Evolutionary conservation across 345 rosid species (phyloP).

Genomic region (Linum lewisii): DNA sequence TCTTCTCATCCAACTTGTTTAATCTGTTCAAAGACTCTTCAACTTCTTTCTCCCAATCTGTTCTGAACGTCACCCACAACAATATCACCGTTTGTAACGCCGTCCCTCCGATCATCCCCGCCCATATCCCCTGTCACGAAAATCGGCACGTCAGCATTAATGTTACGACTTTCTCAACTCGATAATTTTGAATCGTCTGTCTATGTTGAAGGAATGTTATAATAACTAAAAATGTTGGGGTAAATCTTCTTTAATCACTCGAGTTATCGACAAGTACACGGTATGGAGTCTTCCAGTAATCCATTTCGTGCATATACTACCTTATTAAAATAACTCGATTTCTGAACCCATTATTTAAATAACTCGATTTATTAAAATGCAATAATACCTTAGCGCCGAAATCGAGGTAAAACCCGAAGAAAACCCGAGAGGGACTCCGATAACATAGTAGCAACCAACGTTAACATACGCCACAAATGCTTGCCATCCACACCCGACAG

Average conservation of each 20-base stretch:
- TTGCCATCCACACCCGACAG: slow-evolving; percentile 90
- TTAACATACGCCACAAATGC: slow-evolving; percentile 62
- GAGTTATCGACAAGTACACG: no score
- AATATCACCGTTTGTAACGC: slow-evolving; percentile 49
- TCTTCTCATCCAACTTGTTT: slow-evolving; percentile 24
- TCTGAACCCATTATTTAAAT: neutral
- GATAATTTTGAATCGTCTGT: neutral
- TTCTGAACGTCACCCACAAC: slow-evolving; percentile 46
- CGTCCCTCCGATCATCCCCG: slow-evolving; percentile 64
- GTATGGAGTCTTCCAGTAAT: no score
- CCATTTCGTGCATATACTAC: no score
- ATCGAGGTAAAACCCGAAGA: slow-evolving; percentile 53
- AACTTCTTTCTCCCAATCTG: slow-evolving; percentile 63
- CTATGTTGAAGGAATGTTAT: no score
- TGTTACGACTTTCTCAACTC: neutral
- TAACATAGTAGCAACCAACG: slow-evolving; percentile 53
- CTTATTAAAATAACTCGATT: no score
- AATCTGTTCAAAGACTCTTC: slow-evolving; percentile 27
- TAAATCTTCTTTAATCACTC: no score
- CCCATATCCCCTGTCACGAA: slow-evolving; percentile 56
- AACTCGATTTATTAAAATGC: neutral
- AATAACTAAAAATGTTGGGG: no score
- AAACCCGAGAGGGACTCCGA: slow-evolving; percentile 52
- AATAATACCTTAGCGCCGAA: slow-evolving; percentile 50
- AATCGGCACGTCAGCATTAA: neutral